Evolutionary conservation across 1,284 basidiomycete genomes (phyloP), one percentile per base, ranked within the genome.

Genomic region (Cystobasidium sp.): DNA sequence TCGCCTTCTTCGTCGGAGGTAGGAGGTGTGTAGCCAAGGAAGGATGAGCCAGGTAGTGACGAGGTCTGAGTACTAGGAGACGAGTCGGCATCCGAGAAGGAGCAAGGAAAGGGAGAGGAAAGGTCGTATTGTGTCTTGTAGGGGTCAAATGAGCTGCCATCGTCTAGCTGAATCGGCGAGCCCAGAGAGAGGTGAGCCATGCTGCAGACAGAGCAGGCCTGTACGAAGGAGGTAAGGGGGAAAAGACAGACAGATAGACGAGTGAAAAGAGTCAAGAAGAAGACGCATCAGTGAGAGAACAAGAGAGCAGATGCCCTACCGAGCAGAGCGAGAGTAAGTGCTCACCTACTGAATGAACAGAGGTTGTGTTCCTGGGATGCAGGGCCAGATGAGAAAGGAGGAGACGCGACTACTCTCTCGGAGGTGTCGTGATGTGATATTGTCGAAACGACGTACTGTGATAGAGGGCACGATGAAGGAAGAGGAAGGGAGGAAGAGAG

Each of bases 81-180:
- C 39, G 56, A 59, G 56, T 43, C 43, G 56, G 56, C 39, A 6
- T 59, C 56, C 9, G 56, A 59, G 56, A 59, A 59, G 37, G 56
- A 41, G 53, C 53, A 31, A n/a, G 16, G 37, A n/a, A 59, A 59
- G 56, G 39, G 56, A 9, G 56, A 56, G 18, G 56, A 39, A 18
- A 59, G 39, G 39, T 14, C n/a, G 31, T 43, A 59, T 6, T 5
- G 56, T 1, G 39, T 43, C 56, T 59, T 43, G 56, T 41, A 59
- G 53, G 31, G 24, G 8, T 56, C 53, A 8, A 56, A 56, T 22
- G 53, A 14, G 8, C 10, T 20, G 53, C 53, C 53, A 18, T 41
- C 37, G 56, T 59, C 56, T 16, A 59, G 56, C 14, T 59, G 56
- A 39, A 22, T 43, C 18, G 56, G 37, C 9, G 56, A 59, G 56